phyloP scores from a whole-genome alignment of 192 early-diverging fungal genomes.

The Coemansia sp. region DNA sequence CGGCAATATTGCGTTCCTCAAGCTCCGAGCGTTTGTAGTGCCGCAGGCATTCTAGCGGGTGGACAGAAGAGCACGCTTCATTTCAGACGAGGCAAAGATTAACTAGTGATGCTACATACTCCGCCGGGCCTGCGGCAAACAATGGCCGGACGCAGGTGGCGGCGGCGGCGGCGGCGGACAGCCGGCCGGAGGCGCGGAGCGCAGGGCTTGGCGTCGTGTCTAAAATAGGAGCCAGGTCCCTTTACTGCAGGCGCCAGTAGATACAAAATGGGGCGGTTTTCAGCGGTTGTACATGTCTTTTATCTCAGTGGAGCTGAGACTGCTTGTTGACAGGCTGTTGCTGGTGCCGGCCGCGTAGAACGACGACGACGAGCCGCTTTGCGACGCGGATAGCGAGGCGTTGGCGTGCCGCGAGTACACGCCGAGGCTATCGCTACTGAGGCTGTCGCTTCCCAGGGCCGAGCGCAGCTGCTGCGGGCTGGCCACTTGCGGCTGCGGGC shows the following conservation, averaged over 20 bases:
- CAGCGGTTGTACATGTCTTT: slow-evolving; percentile 47
- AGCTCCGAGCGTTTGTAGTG: slow-evolving; percentile 6
- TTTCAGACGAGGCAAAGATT: not conserved
- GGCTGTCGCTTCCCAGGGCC: slow-evolving; percentile 31
- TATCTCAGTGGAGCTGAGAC: slow-evolving; percentile 41
- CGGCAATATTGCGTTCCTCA: slow-evolving; percentile 20
- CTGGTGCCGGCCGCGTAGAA: slow-evolving; percentile 35
- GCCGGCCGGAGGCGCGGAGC: not conserved
- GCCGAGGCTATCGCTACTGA: slow-evolving; percentile 25
- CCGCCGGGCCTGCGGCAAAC: not conserved
- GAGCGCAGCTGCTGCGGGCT: slow-evolving; percentile 17
- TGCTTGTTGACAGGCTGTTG: slow-evolving; percentile 41
- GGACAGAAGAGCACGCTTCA: not conserved
- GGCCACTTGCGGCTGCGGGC: slow-evolving; percentile 10
- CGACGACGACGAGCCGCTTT: slow-evolving; percentile 15
- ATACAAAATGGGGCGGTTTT: not conserved
- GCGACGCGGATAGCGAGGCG: slow-evolving; percentile 4
- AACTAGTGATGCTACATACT: not conserved
- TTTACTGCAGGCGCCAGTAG: not conserved
- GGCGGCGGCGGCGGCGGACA: not conserved
- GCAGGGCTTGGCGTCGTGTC: not conserved
- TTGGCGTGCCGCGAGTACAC: not conserved
- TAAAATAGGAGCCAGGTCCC: not conserved
- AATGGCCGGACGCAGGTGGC: not conserved
- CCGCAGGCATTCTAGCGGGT: not conserved